A percentile compares a stretch with the other conserved stretches of the same genome.
These are phyloP conservation scores for Pleoardoris graminearum DNA, from an alignment of 2,329 filamentous ascomycete genomes.

Conservation along the genomic window DNA sequence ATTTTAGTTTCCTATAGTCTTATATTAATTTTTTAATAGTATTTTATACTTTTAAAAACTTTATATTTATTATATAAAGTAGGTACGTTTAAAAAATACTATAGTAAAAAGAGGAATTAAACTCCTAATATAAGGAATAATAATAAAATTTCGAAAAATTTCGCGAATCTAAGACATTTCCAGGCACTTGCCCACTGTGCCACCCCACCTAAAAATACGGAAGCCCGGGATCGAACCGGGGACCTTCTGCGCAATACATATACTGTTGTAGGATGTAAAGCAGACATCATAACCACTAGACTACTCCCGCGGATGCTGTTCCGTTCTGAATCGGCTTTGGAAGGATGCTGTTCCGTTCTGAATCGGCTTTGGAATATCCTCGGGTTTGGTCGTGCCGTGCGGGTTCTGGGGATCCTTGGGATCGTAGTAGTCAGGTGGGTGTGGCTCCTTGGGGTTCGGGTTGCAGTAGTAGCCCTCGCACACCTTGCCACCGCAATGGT, in stretches of 20 bases:
- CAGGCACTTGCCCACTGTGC: too few relatives aligned
- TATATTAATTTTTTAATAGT: too few relatives aligned
- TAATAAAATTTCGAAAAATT: too few relatives aligned
- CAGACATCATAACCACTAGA: slow-evolving; percentile 7
- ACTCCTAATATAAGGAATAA: too few relatives aligned
- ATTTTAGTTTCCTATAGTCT: too few relatives aligned
- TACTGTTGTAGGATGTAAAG: background rate
- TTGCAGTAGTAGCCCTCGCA: slow-evolving; percentile 5
- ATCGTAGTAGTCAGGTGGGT: slow-evolving; percentile 4
- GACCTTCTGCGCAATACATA: slow-evolving; percentile 4
- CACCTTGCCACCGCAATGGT: slow-evolving; percentile 3
- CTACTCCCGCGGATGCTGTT: slow-evolving; percentile 3
- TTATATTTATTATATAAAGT: too few relatives aligned
- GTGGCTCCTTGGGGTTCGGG: slow-evolving; percentile 5
- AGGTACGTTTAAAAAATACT: too few relatives aligned
- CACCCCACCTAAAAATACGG: slow-evolving; percentile 3
- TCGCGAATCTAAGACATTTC: too few relatives aligned
- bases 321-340: too few relatives aligned
- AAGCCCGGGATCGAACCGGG: slow-evolving; percentile 6
- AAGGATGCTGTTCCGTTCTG: too few relatives aligned
- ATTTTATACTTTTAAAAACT: too few relatives aligned
- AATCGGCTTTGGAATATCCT: slow-evolving; percentile 5
- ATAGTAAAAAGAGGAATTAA: too few relatives aligned
- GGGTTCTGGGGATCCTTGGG: slow-evolving; percentile 6
- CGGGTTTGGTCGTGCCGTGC: slow-evolving; percentile 1